Conservation (phyloP, 257 asterid genomes). For the Solanum dulcamara region DNA sequence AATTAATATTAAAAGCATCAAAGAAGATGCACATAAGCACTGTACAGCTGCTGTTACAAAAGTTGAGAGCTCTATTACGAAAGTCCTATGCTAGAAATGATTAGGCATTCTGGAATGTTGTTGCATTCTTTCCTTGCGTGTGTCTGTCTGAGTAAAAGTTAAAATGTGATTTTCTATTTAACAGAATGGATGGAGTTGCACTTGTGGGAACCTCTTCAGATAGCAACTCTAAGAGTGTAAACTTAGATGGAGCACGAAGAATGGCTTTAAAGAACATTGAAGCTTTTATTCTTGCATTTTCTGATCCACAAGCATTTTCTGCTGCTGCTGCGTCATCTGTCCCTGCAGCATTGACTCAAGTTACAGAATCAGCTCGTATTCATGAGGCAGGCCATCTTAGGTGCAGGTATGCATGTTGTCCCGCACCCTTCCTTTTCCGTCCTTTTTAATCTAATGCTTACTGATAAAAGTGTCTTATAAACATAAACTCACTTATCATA, state of each 20-base stretch:
- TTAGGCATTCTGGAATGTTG: neutral
- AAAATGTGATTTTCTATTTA: neutral
- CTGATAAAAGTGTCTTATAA: neutral
- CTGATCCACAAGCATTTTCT: conserved; percentile 59
- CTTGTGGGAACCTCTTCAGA: conserved; percentile 45
- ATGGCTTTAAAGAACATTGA: conserved; percentile 59
- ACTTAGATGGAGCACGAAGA: conserved; percentile 56
- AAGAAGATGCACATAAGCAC: neutral
- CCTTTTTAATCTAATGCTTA: neutral
- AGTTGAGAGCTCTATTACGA: neutral
- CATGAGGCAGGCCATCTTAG: conserved; percentile 83
- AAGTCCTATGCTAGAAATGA: neutral
- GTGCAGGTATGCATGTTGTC: conserved; percentile 52
- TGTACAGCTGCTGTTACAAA: neutral
- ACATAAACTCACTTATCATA: neutral
- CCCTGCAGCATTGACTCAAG: conserved; percentile 57
- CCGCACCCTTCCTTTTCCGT: neutral
- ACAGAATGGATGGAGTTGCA: conserved; percentile 74
- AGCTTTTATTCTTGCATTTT: conserved; percentile 47
- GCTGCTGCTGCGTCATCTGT: conserved; percentile 64
- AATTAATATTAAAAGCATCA: neutral
- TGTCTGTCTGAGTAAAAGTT: neutral
- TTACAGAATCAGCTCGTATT: conserved; percentile 67
- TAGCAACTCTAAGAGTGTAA: conserved; percentile 46
- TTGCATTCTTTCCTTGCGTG: neutral